These are phyloP conservation scores for Ceriops zippeliana DNA, from an alignment of 345 rosid species.

Conservation along the genomic window DNA sequence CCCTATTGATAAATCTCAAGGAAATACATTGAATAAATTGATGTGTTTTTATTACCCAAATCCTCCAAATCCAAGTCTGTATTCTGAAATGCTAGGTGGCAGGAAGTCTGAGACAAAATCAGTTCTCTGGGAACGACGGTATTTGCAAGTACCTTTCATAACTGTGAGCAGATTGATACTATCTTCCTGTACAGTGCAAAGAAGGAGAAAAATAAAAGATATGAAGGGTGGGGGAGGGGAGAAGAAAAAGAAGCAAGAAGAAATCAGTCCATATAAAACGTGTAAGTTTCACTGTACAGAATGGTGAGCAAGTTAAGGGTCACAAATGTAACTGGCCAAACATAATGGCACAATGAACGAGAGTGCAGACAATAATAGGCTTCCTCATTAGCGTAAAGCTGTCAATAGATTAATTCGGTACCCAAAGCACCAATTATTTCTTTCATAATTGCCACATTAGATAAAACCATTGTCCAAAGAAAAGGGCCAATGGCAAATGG, in stretches of 20 bases:
- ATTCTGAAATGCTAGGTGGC: conserved; percentile 55
- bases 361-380: no score
- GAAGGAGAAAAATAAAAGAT: neutral
- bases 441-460: no score
- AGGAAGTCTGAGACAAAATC: conserved; percentile 61
- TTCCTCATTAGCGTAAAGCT: no score
- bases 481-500: no score
- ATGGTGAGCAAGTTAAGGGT: neutral
- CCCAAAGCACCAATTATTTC: no score
- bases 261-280: neutral
- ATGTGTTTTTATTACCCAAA: conserved; percentile 35
- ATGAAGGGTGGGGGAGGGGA: neutral
- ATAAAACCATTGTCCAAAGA: no score
- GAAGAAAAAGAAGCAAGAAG: neutral
- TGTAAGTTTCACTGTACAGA: neutral
- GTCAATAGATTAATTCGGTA: no score
- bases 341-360: no score
- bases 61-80: conserved; percentile 28
- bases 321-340: neutral
- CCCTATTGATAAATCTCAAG: neutral
- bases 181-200: conserved; percentile 54
- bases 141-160: conserved; percentile 67
- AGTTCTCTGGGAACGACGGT: conserved; percentile 50
- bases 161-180: conserved; percentile 60
- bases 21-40: neutral